A percentile compares a stretch with the other conserved stretches of the same genome.
phyloP scores from a whole-genome alignment of 305 asterid species.

The Rubia tinctorum region DNA sequence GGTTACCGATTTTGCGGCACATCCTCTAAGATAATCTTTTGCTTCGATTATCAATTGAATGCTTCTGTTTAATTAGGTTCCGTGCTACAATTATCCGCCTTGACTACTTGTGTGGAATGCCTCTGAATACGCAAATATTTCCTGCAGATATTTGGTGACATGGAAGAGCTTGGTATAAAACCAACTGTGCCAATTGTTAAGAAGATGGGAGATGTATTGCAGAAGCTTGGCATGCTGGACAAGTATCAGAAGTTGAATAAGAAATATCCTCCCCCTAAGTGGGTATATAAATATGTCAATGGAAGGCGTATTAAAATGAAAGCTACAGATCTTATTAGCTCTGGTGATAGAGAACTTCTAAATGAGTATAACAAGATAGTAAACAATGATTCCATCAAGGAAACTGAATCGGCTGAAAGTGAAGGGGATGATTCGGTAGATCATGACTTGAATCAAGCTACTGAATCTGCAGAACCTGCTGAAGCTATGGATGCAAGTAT shows the following conservation, averaged over 20 bases:
- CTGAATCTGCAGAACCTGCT: conserved; percentile 18
- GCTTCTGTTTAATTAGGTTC: background rate
- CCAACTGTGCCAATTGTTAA: conserved; percentile 56
- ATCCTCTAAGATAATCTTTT: background rate
- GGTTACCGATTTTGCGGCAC: background rate
- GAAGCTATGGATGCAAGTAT: conserved; percentile 17
- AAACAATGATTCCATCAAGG: conserved; percentile 26
- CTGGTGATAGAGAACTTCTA: conserved; percentile 11
- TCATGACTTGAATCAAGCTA: conserved; percentile 12
- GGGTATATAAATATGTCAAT: conserved; percentile 73
- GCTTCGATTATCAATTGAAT: background rate
- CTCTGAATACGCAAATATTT: background rate
- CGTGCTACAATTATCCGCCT: background rate
- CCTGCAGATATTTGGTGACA: conserved; percentile 80
- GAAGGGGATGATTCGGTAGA: conserved; percentile 17
- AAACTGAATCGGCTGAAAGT: conserved; percentile 27
- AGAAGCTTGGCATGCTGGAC: conserved; percentile 73
- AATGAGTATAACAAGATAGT: conserved; percentile 25
- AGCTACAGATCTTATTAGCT: conserved; percentile 29
- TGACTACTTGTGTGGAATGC: background rate
- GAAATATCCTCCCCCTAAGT: conserved; percentile 81
- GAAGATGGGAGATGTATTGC: conserved; percentile 74
- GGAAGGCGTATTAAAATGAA: conserved; percentile 76
- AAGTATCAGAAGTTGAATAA: conserved; percentile 56
- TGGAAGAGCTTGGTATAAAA: conserved; percentile 88